Evolutionary conservation across 257 asterid species (phyloP), one percentile per base, ranked within the genome.

Genomic region (Fraxinus cuspidata): DNA sequence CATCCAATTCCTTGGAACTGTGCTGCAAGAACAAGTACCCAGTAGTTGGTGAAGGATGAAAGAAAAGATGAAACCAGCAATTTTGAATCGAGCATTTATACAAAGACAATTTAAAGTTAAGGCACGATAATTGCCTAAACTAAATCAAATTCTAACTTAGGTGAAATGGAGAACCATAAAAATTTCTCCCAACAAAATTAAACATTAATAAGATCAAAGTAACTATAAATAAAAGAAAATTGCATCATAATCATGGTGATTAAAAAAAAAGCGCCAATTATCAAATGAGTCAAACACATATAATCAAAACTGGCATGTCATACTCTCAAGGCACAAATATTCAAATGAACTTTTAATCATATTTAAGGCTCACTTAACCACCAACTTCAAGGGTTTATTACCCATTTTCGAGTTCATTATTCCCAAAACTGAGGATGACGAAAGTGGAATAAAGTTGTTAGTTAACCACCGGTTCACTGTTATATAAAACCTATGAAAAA

Each of bases 1-100:
- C 34, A 74, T 78, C 85, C 49, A 87, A 75, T 74, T 92, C 97
- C 83, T 83, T 84, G 71, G 91, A 80, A 84, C 92, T 85, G 66
- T 84, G 85, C 98, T 96, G 92, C 75, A 83, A 78, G 79, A 35
- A 51, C 35, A 63, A 28, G 34, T 73, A 49, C 58, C 81, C 80
- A 85, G 53, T 78, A 70, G 69, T 77, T 77, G 82, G 72, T 58
- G 58, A 42, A 66, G 44, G 27, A 60, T 73, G 6, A 81, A 68
- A 31, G 64, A 27, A 34, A 34, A 60, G 27, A 49, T 64, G 27
- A 31, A 49, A 51, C 70, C 31, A 23, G 35, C 21, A 56, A 10
- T 34, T 60, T 31, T 35, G 32, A 51, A 73, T 47, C 38, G n/a
- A 63, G 77, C 11, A 31, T 1, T 5, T 58, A 58, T 21, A 58